Conservation (phyloP, 306 rosid genomes). For the Glycyrrhiza uralensis region DNA sequence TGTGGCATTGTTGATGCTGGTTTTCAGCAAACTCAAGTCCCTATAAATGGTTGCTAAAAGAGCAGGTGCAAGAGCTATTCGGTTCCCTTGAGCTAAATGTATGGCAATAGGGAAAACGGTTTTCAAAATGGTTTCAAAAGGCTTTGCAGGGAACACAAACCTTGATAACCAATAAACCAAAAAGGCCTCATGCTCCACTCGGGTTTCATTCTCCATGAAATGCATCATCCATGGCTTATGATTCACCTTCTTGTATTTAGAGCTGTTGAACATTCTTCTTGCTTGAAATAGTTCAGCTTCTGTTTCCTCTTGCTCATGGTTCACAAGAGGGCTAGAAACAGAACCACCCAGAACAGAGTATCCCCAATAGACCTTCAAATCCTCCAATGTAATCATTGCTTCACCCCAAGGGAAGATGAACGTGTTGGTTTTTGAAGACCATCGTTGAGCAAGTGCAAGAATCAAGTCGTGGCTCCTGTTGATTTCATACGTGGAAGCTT, state of each 20-base stretch:
- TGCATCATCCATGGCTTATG: slow-evolving; percentile 38
- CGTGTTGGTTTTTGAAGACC: slow-evolving; percentile 41
- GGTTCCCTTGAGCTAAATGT: slow-evolving; percentile 42
- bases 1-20: not conserved
- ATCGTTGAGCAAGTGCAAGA: slow-evolving; percentile 29
- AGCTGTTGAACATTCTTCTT: not conserved
- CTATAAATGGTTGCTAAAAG: slow-evolving; percentile 48
- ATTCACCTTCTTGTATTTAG: slow-evolving; percentile 5
- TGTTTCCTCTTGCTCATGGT: not conserved
- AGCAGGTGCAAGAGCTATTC: slow-evolving; percentile 54
- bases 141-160: slow-evolving; percentile 39
- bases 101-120: slow-evolving; percentile 42
- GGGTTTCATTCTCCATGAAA: slow-evolving; percentile 36
- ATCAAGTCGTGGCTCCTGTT: slow-evolving; percentile 21
- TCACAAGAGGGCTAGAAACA: slow-evolving; percentile 15
- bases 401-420: slow-evolving; percentile 65
- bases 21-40: slow-evolving; percentile 27
- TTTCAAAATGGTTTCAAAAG: not conserved
- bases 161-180: slow-evolving; percentile 46
- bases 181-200: slow-evolving; percentile 49
- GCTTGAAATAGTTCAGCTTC: slow-evolving; percentile 1
- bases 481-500: slow-evolving; percentile 39
- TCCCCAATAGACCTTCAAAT: slow-evolving; percentile 38
- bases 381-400: slow-evolving; percentile 54
- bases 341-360: slow-evolving; percentile 40